Evolutionary conservation across 2,329 filamentous ascomycete species (phyloP).

Genomic region (Ophiosphaerella narmari): DNA sequence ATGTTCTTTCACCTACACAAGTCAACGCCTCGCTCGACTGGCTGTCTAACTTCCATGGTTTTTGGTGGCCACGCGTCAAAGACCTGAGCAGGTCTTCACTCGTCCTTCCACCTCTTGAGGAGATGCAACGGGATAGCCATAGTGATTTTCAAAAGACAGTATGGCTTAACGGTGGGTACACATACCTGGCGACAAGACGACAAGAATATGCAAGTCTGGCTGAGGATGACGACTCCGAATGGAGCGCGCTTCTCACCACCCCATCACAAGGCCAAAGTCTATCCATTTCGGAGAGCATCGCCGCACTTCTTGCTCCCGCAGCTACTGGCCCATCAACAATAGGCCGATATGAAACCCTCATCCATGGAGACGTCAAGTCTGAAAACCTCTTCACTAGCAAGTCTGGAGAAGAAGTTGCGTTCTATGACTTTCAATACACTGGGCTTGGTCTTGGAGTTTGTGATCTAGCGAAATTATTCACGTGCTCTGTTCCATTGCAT

Average conservation of each 20-base stretch:
- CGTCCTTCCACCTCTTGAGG: conserved; percentile 61
- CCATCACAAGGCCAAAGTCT: conserved; percentile 19
- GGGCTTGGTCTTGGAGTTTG: conserved; percentile 68
- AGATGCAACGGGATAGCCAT: conserved; percentile 46
- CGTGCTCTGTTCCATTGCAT: conserved; percentile 63
- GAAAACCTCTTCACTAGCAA: conserved; percentile 67
- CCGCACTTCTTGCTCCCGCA: conserved; percentile 55
- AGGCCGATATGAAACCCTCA: conserved; percentile 56
- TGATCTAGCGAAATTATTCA: conserved; percentile 70
- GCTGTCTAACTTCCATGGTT: conserved; percentile 65
- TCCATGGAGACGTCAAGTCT: conserved; percentile 72
- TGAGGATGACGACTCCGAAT: conserved; percentile 57
- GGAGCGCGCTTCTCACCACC: conserved; percentile 57
- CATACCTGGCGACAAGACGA: conserved; percentile 67
- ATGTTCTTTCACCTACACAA: conserved; percentile 54
- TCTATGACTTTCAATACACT: conserved; percentile 73
- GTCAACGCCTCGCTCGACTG: conserved; percentile 63
- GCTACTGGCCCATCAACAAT: conserved; percentile 37
- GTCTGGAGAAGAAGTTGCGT: conserved; percentile 58
- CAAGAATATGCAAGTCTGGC: conserved; percentile 60
- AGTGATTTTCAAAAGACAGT: conserved; percentile 31
- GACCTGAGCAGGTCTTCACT: conserved; percentile 42
- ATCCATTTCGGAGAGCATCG: conserved; percentile 59
- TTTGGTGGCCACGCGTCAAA: conserved; percentile 52
- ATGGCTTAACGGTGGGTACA: conserved; percentile 72